These are phyloP conservation scores for Paecilomyces dactylethromorphus DNA, from an alignment of 2,329 filamentous ascomycete species.

Conservation along the genomic window DNA sequence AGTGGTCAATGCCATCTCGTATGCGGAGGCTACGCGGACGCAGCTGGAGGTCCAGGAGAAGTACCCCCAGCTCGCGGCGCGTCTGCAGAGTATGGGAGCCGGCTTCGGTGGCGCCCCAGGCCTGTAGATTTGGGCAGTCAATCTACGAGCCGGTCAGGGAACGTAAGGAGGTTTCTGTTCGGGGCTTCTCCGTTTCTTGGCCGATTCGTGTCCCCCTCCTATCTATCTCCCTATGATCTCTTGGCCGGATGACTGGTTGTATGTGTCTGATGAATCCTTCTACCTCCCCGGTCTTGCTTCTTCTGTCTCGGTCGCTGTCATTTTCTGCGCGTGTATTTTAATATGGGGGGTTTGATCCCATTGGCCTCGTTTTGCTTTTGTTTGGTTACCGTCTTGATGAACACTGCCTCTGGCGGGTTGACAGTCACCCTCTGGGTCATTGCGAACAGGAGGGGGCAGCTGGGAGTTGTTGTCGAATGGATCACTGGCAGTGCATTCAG, in stretches of 20 bases:
- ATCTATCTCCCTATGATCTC: neutral
- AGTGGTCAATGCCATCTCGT: slow-evolving; percentile 92
- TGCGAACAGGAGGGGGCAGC: neutral
- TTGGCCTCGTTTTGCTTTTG: neutral
- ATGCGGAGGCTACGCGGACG: slow-evolving; percentile 92
- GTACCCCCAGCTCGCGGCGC: slow-evolving; percentile 71
- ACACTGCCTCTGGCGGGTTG: neutral
- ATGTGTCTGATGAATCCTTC: neutral
- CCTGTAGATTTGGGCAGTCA: slow-evolving; percentile 20
- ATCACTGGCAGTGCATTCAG: neutral
- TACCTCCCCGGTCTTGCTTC: neutral
- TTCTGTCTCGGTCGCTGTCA: neutral
- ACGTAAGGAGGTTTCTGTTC: neutral
- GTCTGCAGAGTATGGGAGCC: slow-evolving; percentile 57
- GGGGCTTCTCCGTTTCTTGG: neutral
- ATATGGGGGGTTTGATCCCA: neutral
- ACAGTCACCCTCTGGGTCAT: neutral
- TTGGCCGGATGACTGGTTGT: neutral
- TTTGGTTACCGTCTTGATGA: neutral
- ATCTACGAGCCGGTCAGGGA: neutral
- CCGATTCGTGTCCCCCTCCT: neutral
- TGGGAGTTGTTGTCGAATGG: neutral
- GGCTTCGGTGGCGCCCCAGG: slow-evolving; percentile 28
- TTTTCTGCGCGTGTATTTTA: neutral
- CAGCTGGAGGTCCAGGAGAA: slow-evolving; percentile 89